These are phyloP conservation scores for Escallonia herrerae DNA, from an alignment of 129 eudicot species.

Conservation along the genomic window DNA sequence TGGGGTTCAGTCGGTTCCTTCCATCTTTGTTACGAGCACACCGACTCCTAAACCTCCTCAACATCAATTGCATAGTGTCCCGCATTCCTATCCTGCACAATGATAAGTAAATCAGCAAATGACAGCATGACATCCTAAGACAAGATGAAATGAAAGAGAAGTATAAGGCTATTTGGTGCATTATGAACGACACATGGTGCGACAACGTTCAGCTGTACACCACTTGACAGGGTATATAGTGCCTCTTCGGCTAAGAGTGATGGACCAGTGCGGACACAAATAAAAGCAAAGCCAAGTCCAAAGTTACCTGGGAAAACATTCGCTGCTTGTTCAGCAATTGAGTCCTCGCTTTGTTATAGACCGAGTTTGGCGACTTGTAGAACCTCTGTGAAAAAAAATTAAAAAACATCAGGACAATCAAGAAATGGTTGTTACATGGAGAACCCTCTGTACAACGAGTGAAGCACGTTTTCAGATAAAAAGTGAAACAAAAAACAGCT, in stretches of 20 bases:
- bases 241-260: too few relatives aligned
- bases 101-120: neutral
- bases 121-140: neutral
- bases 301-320: constrained; percentile 55
- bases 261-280: too few relatives aligned
- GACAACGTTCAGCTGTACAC: too few relatives aligned
- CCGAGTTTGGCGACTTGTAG: constrained; percentile 77
- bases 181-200: too few relatives aligned
- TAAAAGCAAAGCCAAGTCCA: neutral
- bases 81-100: constrained; percentile 48
- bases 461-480: neutral
- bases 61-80: constrained; percentile 49
- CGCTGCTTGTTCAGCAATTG: constrained; percentile 76
- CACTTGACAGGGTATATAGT: too few relatives aligned
- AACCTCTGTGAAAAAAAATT: constrained; percentile 51
- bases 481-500: neutral
- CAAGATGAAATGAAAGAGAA: too few relatives aligned
- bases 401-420: neutral
- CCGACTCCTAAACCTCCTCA: constrained; percentile 10
- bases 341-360: constrained; percentile 69
- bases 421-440: neutral
- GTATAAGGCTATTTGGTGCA: neutral
- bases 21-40: too few relatives aligned
- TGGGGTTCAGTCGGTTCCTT: too few relatives aligned
- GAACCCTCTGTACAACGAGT: too few relatives aligned